Percentiles rank a stretch among this genome's conserved stretches.
These are phyloP conservation scores for Chalaropsis thielavioides DNA, from an alignment of 2,329 filamentous ascomycete species.

Conservation along the genomic window DNA sequence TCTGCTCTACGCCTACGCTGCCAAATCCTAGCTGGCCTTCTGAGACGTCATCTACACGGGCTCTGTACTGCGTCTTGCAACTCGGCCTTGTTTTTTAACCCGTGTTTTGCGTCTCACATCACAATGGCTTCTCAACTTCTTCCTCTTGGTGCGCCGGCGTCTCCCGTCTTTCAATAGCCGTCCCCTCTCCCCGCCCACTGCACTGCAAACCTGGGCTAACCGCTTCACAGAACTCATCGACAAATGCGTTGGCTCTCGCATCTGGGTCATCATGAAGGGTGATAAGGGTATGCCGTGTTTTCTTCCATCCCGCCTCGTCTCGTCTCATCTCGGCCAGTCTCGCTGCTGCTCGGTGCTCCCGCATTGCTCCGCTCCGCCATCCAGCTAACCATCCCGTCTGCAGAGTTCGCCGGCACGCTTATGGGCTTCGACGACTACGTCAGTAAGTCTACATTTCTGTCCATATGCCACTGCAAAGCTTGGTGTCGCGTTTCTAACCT, in stretches of 20 bases:
- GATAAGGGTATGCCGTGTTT: conserved; percentile 60
- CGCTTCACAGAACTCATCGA: conserved; percentile 75
- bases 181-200: not conserved
- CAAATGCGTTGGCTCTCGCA: conserved; percentile 93
- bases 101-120: not conserved
- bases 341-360: too few species aligned
- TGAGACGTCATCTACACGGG: conserved; percentile 7
- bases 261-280: conserved; percentile 99
- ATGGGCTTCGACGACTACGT: conserved; percentile 98
- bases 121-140: conserved; percentile 59
- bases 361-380: not conserved
- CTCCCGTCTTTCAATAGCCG: not conserved
- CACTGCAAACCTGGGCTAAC: not conserved
- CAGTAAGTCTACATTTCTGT: conserved; percentile 51
- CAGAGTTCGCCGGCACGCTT: conserved; percentile 90
- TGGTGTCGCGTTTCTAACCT: conserved; percentile 18
- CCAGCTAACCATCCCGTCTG: conserved; percentile 13
- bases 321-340: too few species aligned
- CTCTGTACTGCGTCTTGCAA: not conserved
- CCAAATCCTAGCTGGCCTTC: not conserved
- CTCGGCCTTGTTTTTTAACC: not conserved
- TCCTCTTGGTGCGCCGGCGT: conserved; percentile 44
- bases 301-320: not conserved
- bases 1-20: not conserved
- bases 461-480: not conserved